Conservation (phyloP, 306 rosid genomes). For the Acmispon strigosus region DNA sequence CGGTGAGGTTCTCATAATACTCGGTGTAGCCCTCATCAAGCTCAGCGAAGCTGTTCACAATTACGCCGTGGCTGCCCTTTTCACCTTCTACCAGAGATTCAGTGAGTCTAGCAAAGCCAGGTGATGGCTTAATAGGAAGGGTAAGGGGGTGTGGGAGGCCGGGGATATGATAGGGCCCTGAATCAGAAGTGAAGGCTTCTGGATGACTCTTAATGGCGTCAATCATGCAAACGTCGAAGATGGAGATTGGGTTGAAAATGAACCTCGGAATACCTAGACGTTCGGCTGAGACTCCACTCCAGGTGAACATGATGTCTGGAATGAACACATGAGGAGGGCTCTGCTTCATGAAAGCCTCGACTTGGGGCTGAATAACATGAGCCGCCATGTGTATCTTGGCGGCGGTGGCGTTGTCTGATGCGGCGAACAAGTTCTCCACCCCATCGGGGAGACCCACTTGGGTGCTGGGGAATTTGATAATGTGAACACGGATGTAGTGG, state of each 20-base stretch:
- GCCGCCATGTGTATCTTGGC: neutral
- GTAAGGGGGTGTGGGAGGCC: constrained; percentile 18
- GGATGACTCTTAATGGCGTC: neutral
- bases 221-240: constrained; percentile 4
- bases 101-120: neutral
- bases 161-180: neutral
- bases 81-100: neutral
- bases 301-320: constrained; percentile 6
- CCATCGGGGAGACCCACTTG: constrained; percentile 10
- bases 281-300: neutral
- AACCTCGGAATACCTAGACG: neutral
- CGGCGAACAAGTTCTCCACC: neutral
- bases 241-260: constrained; percentile 7
- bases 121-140: neutral
- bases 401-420: neutral
- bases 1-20: constrained; percentile 3
- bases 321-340: constrained; percentile 13
- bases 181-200: neutral
- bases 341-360: neutral
- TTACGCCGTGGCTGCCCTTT: neutral
- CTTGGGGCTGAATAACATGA: neutral
- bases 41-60: constrained; percentile 14
- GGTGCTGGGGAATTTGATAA: neutral
- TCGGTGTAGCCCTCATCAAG: constrained; percentile 13
- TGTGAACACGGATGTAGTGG: constrained; percentile 1